These are phyloP conservation scores for Globisporangium carolinianum DNA, from an alignment of 352 stramenopile species.

Conservation along the genomic window DNA sequence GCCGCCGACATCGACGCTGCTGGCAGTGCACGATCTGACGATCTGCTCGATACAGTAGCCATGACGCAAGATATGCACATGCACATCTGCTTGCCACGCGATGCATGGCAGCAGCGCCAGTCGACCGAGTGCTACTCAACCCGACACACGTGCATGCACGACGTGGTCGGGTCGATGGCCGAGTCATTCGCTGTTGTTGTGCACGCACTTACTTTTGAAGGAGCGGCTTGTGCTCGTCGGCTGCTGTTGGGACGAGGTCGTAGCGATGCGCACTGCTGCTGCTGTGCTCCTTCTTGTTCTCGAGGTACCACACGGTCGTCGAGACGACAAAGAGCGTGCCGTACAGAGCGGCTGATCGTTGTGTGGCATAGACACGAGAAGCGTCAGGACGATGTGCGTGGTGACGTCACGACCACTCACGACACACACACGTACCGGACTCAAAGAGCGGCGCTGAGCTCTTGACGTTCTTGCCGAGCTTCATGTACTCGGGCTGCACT, in stretches of 20 bases:
- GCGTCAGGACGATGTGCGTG: no score
- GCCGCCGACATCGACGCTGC: no score
- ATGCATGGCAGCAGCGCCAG: background rate
- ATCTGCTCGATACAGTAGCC: no score
- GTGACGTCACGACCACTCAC: background rate
- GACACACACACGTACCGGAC: constrained; percentile 21
- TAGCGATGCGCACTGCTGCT: constrained; percentile 24
- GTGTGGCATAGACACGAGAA: background rate
- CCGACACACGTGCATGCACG: background rate
- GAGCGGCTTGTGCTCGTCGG: constrained; percentile 58
- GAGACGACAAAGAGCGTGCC: constrained; percentile 64
- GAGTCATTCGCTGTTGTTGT: no score
- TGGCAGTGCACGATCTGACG: background rate
- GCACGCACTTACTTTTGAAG: constrained; percentile 33
- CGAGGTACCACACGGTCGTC: constrained; percentile 59
- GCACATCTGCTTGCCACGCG: no score
- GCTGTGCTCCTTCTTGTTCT: constrained; percentile 44
- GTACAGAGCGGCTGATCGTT: constrained; percentile 47
- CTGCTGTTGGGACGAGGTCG: constrained; percentile 31
- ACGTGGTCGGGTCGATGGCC: background rate
- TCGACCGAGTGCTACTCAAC: background rate
- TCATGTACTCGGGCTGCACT: constrained; percentile 80
- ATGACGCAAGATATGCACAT: no score
- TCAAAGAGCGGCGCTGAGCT: constrained; percentile 63
- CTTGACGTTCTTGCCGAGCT: constrained; percentile 66